Evolutionary conservation across 2,329 filamentous ascomycete species (phyloP), one percentile per base, ranked within the genome.

Genomic region (Paraconiothyrium sp.): DNA sequence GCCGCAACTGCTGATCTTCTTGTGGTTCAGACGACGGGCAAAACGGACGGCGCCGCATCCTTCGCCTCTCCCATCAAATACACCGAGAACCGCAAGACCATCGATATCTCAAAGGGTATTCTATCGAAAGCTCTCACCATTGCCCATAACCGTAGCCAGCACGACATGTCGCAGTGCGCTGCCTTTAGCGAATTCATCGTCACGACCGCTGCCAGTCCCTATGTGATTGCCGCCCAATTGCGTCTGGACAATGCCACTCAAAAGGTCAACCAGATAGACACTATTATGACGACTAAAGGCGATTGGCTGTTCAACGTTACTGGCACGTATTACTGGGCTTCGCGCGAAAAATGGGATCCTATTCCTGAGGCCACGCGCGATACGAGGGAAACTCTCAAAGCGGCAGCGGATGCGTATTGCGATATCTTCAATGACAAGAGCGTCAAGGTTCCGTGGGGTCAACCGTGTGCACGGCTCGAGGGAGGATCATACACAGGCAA

Each of bases 231-330:
- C n/a, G 69, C 67, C 0, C 72, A 73, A 51, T n/a, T 73, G 13
- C 67, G 70, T 7, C 34, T 73, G 13, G 69, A 70, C 52, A 72
- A 72, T 60, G 55, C 63, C 2, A 70, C 66, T 37, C 58, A 60
- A 44, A 67, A 67, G 35, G 65, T 74, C 10, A 58, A 55, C 20
- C 60, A 67, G 35, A 68, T 75, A 20, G 72, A 74, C 35, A 71
- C 43, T 39, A 72, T 75, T 50, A 61, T 69, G 13, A 75, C 73
- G 8, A 72, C 63, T 0, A 73, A 67, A 16, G 72, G 72, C 3
- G 73, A 75, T 49, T 75, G 73, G 73, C 63, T 73, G 1, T 75
- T 75, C 66, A 75, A 75, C 51, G 68, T 69, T 16, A 74, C 72
- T 0, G 71, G 68, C 2, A 74, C 71, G 2, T 65, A 66, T 32